These are phyloP conservation scores for Penicillium simplicissimum DNA, from an alignment of 495 filamentous ascomycete species.

Conservation along the genomic window DNA sequence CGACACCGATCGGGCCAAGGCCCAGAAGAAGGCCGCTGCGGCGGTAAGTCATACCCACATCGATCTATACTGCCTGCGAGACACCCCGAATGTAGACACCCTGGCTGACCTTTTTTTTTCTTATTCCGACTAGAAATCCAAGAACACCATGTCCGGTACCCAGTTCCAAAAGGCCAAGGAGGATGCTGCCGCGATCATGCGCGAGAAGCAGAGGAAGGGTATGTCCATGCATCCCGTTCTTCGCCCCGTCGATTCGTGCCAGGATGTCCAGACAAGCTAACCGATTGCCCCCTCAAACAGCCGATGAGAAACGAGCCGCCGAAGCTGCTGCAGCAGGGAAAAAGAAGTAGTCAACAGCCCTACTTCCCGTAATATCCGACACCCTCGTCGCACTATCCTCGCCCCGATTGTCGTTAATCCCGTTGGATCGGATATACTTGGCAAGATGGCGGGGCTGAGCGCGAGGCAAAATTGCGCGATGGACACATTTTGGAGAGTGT, in stretches of 20 bases:
- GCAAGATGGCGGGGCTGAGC: neutral
- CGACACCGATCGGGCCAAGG: conserved; percentile 83
- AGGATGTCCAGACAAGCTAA: conserved; percentile 1
- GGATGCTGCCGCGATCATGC: conserved; percentile 78
- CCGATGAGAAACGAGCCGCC: conserved; percentile 35
- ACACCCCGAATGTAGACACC: neutral
- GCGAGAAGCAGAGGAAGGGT: conserved; percentile 87
- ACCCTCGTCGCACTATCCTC: neutral
- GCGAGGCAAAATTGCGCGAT: conserved; percentile 4
- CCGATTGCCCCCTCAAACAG: conserved; percentile 14
- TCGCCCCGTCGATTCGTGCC: neutral
- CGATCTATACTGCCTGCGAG: conserved; percentile 26
- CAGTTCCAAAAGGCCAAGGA: conserved; percentile 76
- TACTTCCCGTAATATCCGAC: neutral
- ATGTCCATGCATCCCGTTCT: conserved; percentile 16
- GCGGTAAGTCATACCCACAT: conserved; percentile 33
- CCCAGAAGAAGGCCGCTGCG: conserved; percentile 61
- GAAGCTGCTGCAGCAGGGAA: conserved; percentile 26
- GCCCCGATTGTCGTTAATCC: neutral
- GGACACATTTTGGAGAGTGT: neutral
- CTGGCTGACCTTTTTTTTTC: conserved; percentile 9
- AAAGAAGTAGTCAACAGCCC: conserved; percentile 24
- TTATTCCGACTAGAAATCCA: conserved; percentile 57
- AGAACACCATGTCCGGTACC: conserved; percentile 59
- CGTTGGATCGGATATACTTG: neutral